Evolutionary conservation across 225 moss, liverwort and hornwort genomes (phyloP), one percentile per base, ranked within the genome.

Genomic region (Neckera pumila): DNA sequence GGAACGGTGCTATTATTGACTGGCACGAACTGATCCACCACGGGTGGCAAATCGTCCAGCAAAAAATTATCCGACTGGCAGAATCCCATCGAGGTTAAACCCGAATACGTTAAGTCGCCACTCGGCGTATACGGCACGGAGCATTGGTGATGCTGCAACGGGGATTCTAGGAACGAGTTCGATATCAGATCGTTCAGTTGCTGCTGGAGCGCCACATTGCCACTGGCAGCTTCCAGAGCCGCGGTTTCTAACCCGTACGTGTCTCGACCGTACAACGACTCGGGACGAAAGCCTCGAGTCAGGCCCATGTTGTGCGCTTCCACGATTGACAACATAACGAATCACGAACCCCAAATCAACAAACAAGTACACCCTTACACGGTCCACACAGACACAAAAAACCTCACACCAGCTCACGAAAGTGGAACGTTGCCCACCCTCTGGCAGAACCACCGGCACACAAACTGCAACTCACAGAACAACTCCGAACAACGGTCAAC

Each of bases 141-240:
- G 84, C 92, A 89, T 76, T 93, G 92, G 10, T 81, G 85, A 5
- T 86, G 82, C 30, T 84, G 88, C 85, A 30, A 9, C 49, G 81
- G 40, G 34, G 33, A 43, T 67, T 92, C 64, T 43, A 86, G 9
- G 33, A 88, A 89, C 17, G 93, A 89, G 71, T 74, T 93, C 18
- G 83, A 87, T 49, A 85, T 82, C 43, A 91, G 65, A 26, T 91
- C 92, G 59, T 92, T 90, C 87, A 93, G 92, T 60, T 93, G 93
- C 88, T 92, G 93, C 84, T 93, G 93, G 11, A 93, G 84, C 81
- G 17, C 51, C 92, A 60, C 89, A 92, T 92, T 89, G 87, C 89
- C 75, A 7, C 82, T 81, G 30, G 51, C 88, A 11, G 66, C 84
- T 54, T 89, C 89, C 10, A 91, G 54, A 71, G 90, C 79, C 40